Percentiles rank a stretch among this genome's conserved stretches.
phyloP scores from a whole-genome alignment of 2,329 filamentous ascomycete species.

The Clathrospora elynae region DNA sequence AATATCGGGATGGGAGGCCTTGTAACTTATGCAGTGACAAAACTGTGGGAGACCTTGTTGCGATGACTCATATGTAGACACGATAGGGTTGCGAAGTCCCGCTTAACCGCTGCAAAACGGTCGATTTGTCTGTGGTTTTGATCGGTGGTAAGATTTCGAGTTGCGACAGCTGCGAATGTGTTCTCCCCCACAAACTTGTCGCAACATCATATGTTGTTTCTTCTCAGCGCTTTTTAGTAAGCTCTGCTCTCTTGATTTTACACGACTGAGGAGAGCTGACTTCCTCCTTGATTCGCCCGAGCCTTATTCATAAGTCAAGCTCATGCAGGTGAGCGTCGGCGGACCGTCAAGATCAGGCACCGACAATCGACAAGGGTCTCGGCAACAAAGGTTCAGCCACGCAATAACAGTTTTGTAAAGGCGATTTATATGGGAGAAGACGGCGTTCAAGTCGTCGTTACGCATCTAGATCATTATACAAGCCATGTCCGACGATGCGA shows the following conservation, averaged over 20 bases:
- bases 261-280: too few species aligned
- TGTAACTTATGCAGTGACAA: background rate
- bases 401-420: background rate
- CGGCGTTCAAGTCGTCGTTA: background rate
- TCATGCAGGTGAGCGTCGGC: constrained; percentile 4
- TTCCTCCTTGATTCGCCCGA: background rate
- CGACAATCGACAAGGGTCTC: constrained; percentile 14
- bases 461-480: constrained; percentile 9
- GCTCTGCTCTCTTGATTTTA: too few species aligned
- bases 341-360: background rate
- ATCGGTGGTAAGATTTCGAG: background rate
- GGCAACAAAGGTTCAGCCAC: constrained; percentile 11
- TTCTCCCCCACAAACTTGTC: background rate
- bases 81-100: too few species aligned
- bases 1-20: too few species aligned
- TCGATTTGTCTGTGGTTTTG: background rate
- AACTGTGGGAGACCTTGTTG: background rate
- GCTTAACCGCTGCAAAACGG: too few species aligned
- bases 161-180: background rate
- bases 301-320: background rate
- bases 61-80: background rate
- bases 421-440: background rate
- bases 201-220: background rate
- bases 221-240: too few species aligned
- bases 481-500: constrained; percentile 39